Base-by-base conservation (phyloP, 805 yeast genomes). In the Monosporozyma servazzii region DNA sequence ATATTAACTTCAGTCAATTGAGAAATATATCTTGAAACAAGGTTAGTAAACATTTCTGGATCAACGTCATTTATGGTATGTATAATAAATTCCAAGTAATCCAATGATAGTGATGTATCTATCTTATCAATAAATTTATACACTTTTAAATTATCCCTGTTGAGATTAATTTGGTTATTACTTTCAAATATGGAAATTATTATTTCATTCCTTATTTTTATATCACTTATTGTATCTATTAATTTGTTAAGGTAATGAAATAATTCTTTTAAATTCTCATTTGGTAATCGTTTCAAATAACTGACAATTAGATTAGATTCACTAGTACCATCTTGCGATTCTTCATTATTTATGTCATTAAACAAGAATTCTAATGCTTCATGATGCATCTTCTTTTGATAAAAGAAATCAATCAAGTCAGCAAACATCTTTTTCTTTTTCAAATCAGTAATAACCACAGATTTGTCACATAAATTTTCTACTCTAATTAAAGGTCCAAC, bases 401-500 rank as follows among this genome's bases (percentile, higher is more conserved):
- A 81, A 58, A 84, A 87, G 61, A 87, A 90, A 60, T 86, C 95
- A 8, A 88, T 75, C 42, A 90, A 71, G 58, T 88, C 96, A 31
- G 77, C 76, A 58, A 78, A 78, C 61, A 79, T 75, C 2, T 72
- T 69, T 7, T 75, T 70, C 3, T 68, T 61, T 10, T 74, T 64
- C 29, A 88, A 74, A 48, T 78, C 75, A 10, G 68, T 65, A 47
- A 79, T 78, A 1, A 88, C 95, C 2, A 79, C 73, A 1, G 72
- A 70, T 4, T 83, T 75, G 58, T 84, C 82, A 69, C 97, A 88
- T 57, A 74, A 72, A 64, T 90, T 93, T 27, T 79, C 77, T 1
- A 88, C 75, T 47, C 98, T 73, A 5, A 91, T 73, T 20, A 91
- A 76, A 0, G 98, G 93, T 0, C 91, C 96, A 13, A 91, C 76